Evolutionary conservation across 441 rosid species (phyloP), one percentile per base, ranked within the genome.

Genomic region (Rhodomyrtus psidioides): DNA sequence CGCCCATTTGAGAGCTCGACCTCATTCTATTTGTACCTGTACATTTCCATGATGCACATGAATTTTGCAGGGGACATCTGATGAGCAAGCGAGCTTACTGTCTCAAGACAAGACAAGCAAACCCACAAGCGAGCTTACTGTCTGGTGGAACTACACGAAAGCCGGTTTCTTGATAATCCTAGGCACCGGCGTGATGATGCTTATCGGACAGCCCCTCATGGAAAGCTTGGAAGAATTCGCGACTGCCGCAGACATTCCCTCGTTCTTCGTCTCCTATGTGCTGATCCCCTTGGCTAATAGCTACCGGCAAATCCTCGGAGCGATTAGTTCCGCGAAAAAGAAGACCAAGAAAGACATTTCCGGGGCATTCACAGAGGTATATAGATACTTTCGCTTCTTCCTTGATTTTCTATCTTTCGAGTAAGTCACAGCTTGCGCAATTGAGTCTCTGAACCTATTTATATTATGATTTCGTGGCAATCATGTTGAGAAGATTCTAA

Each of bases 361-460:
- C 84, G 86, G 89, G 75, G 87, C 93, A 81, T 88, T 93, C 86
- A 88, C 94, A 9, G 90, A 91, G 94, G 96, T 93, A 83, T 44
- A 51, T 42, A 3, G 23, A 21, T 39, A 5, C 51, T 70, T 21
- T 49, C n/a, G 4, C 21, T 62, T 21, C 28, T 27, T 84, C 55
- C 23, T 46, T 60, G 12, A 42, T 15, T 16, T 28, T 65, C 55
- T 39, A 10, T 83, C 54, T 21, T 54, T 42, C 49, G 8, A 21
- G 49, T 39, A 6, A 49, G 79, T 39, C 51, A 21, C 6, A 5
- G n/a, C 8, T 1, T 21, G n/a, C 2, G 49, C 79, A 70, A 12
- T 21, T 70, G 27, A 34, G 12, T 30, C 13, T 34, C 26, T 30
- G 26, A 30, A 65, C 14, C 44, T 9, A 28, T 16, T 55, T 55